These are phyloP conservation scores for Fusarium sambucinum DNA, from an alignment of 2,329 filamentous ascomycete genomes.

Conservation along the genomic window DNA sequence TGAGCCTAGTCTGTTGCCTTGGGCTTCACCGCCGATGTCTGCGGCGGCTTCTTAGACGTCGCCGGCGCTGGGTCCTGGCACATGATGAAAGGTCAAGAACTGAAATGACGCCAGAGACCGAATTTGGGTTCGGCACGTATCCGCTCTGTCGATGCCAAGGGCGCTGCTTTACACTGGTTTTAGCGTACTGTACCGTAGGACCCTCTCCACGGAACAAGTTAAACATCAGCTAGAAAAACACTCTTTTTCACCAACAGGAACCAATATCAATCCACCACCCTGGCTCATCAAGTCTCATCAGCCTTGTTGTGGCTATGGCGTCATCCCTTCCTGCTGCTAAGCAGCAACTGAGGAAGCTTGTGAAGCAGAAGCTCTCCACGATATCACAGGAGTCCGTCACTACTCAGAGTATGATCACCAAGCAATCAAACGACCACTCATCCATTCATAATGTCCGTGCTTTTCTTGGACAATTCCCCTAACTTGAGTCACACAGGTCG, in stretches of 20 bases:
- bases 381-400: conserved; percentile 72
- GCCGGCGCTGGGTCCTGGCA: conserved; percentile 9
- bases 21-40: conserved; percentile 31
- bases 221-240: conserved; percentile 18
- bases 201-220: conserved; percentile 13
- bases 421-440: conserved; percentile 11
- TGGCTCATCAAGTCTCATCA: conserved; percentile 23
- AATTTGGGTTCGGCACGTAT: conserved; percentile 29
- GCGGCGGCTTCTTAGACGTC: conserved; percentile 8
- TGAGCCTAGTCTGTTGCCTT: background rate
- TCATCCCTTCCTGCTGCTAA: conserved; percentile 74
- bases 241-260: conserved; percentile 22
- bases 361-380: conserved; percentile 74
- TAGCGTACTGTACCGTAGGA: conserved; percentile 21
- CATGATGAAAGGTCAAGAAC: conserved; percentile 20
- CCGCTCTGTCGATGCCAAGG: conserved; percentile 31
- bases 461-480: conserved; percentile 27
- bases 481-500: conserved; percentile 64
- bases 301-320: conserved; percentile 65
- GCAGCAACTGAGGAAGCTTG: conserved; percentile 76
- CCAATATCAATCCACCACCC: conserved; percentile 19
- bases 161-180: conserved; percentile 11
- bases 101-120: conserved; percentile 30
- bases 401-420: conserved; percentile 73
- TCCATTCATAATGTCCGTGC: conserved; percentile 11